These are phyloP conservation scores for Mycena alexandri DNA, from an alignment of 768 basidiomycete genomes.

Conservation along the genomic window DNA sequence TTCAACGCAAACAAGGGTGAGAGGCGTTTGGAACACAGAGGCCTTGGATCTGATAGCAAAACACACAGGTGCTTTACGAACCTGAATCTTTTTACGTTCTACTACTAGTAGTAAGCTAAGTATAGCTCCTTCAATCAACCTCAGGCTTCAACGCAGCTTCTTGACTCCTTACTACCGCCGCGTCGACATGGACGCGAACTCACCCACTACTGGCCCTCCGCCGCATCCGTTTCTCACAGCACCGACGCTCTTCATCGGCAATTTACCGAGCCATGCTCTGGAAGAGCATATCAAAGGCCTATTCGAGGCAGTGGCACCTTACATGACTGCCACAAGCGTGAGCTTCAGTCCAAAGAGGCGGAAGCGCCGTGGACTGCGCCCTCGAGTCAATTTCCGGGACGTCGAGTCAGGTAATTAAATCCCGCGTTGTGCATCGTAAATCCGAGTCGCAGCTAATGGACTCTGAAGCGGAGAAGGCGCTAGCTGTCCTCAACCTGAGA, in stretches of 20 bases:
- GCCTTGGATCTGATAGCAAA: too few relatives aligned
- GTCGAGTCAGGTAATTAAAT: not conserved
- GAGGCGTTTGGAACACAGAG: too few relatives aligned
- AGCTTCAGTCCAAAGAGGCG: conserved; percentile 5
- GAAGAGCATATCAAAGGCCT: conserved; percentile 7
- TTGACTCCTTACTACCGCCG: too few relatives aligned
- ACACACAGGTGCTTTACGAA: too few relatives aligned
- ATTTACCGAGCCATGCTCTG: conserved; percentile 5
- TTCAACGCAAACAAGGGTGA: too few relatives aligned
- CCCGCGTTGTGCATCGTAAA: not conserved
- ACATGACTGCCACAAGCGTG: not conserved
- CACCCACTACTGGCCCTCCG: not conserved
- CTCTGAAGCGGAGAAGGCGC: conserved; percentile 3
- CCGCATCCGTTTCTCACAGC: not conserved
- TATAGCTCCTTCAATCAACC: too few relatives aligned
- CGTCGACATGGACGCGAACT: too few relatives aligned
- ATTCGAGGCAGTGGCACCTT: not conserved
- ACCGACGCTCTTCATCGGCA: conserved; percentile 14
- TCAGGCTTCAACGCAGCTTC: too few relatives aligned
- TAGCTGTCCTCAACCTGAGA: not conserved
- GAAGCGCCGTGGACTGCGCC: conserved; percentile 1
- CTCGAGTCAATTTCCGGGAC: not conserved
- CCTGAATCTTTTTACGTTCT: too few relatives aligned
- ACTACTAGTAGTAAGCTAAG: too few relatives aligned
- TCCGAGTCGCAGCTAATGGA: not conserved